A percentile compares a stretch with the other conserved stretches of the same genome.
These are phyloP conservation scores for Styphnolobium japonicum DNA, from an alignment of 306 rosid genomes.

Conservation along the genomic window DNA sequence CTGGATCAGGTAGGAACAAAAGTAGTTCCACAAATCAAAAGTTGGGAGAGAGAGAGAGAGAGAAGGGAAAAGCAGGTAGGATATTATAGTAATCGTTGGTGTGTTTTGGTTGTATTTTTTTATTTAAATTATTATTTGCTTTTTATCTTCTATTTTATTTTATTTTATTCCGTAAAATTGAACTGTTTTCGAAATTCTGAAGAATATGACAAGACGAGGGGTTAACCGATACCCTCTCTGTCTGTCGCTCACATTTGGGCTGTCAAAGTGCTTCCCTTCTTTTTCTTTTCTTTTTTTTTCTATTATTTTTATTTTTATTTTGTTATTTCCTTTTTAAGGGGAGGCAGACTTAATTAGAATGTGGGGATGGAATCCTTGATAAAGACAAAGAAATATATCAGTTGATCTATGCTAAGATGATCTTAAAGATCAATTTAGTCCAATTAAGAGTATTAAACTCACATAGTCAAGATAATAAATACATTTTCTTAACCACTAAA, in stretches of 20 bases:
- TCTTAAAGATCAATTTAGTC: too few relatives aligned
- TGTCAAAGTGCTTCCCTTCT: neutral
- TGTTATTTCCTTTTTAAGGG: too few relatives aligned
- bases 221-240: neutral
- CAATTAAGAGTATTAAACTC: too few relatives aligned
- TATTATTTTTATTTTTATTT: neutral
- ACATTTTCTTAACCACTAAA: too few relatives aligned
- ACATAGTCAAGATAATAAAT: too few relatives aligned
- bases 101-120: slow-evolving; percentile 16
- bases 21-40: slow-evolving; percentile 30
- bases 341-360: too few relatives aligned
- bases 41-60: slow-evolving; percentile 21
- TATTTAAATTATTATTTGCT: neutral
- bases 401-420: too few relatives aligned
- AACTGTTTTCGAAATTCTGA: neutral
- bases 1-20: slow-evolving; percentile 32
- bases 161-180: neutral
- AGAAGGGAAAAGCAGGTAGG: slow-evolving; percentile 13
- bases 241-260: neutral
- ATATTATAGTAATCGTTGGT: slow-evolving; percentile 27
- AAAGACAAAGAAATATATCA: too few relatives aligned
- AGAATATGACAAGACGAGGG: slow-evolving; percentile 5
- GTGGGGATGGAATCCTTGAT: too few relatives aligned
- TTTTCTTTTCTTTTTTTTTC: too few relatives aligned
- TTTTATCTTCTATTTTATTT: neutral